Percentiles rank a stretch among this genome's conserved stretches.
Evolutionary conservation across 768 basidiomycete genomes (phyloP).

Genomic region (Collybia sp.): DNA sequence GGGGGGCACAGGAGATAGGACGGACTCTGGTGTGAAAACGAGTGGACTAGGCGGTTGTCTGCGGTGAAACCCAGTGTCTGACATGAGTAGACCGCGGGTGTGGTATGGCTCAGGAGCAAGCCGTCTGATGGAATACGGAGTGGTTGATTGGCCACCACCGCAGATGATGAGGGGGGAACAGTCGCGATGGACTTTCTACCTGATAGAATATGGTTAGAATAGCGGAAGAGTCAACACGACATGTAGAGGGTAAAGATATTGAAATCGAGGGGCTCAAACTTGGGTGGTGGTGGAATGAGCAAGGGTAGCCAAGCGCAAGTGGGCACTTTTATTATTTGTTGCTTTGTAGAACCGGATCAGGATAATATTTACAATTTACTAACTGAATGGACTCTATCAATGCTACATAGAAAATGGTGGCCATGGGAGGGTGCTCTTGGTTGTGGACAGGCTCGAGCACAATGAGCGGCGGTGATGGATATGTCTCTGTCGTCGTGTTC

Average conservation of each 20-base stretch:
- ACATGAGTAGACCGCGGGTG: slow-evolving; percentile 31
- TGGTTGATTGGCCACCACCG: slow-evolving; percentile 9
- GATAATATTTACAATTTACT: slow-evolving; percentile 1
- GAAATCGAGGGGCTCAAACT: slow-evolving; percentile 13
- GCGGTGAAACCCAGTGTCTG: slow-evolving; percentile 44
- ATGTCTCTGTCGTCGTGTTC: neutral
- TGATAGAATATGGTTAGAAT: slow-evolving; percentile 12
- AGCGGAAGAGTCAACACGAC: slow-evolving; percentile 21
- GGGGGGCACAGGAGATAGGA: slow-evolving; percentile 47
- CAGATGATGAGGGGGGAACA: slow-evolving; percentile 5
- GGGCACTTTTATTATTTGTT: slow-evolving; percentile 1
- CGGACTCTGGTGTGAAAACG: slow-evolving; percentile 67
- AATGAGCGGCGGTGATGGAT: neutral
- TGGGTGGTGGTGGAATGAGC: slow-evolving; percentile 13
- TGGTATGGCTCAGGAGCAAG: slow-evolving; percentile 8
- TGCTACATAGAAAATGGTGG: too few species aligned
- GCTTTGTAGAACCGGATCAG: slow-evolving; percentile 15
- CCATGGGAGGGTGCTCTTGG: too few species aligned
- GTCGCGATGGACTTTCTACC: slow-evolving; percentile 4
- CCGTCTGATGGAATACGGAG: slow-evolving; percentile 4
- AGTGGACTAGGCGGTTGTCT: slow-evolving; percentile 76
- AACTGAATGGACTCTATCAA: too few species aligned
- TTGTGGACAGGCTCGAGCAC: neutral
- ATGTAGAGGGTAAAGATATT: slow-evolving; percentile 20
- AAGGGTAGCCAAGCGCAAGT: slow-evolving; percentile 5